A percentile compares a stretch with the other conserved stretches of the same genome.
Conservation (phyloP, 1,139 yeast species). For the Pichia sp. region DNA sequence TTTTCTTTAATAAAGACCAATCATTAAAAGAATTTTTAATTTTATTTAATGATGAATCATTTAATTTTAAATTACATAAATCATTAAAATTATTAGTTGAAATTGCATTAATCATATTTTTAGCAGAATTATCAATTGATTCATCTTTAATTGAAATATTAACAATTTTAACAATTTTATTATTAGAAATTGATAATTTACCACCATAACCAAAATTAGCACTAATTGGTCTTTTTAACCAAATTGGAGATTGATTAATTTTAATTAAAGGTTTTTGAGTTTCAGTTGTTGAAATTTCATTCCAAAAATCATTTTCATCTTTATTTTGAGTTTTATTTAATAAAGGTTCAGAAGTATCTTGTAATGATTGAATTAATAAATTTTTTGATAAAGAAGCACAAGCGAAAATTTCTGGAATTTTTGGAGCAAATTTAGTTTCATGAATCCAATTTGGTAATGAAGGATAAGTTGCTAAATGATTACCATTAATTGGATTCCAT, state of each 20-base stretch:
- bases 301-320: conserved; percentile 83
- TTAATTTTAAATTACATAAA: conserved; percentile 48
- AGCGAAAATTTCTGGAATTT: conserved; percentile 86
- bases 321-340: conserved; percentile 35
- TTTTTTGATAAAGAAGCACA: conserved; percentile 91
- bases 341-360: conserved; percentile 64
- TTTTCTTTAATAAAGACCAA: conserved; percentile 66
- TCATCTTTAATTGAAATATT: conserved; percentile 38
- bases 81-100: conserved; percentile 46
- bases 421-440: conserved; percentile 79
- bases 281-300: conserved; percentile 63
- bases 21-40: conserved; percentile 32
- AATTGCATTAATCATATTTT: conserved; percentile 53
- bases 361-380: conserved; percentile 76
- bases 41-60: conserved; percentile 25
- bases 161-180: conserved; percentile 22
- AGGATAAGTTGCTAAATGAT: conserved; percentile 79
- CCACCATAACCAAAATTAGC: conserved; percentile 95
- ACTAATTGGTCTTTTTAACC: conserved; percentile 74
- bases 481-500: conserved; percentile 81
- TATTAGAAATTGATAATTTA: conserved; percentile 58
- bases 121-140: conserved; percentile 37
- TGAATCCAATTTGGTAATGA: conserved; percentile 93
- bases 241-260: conserved; percentile 75
- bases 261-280: conserved; percentile 67